Evolutionary conservation across 2,329 filamentous ascomycete genomes (phyloP), one percentile per base, ranked within the genome.

Genomic region (Arthrinium phaeospermum): DNA sequence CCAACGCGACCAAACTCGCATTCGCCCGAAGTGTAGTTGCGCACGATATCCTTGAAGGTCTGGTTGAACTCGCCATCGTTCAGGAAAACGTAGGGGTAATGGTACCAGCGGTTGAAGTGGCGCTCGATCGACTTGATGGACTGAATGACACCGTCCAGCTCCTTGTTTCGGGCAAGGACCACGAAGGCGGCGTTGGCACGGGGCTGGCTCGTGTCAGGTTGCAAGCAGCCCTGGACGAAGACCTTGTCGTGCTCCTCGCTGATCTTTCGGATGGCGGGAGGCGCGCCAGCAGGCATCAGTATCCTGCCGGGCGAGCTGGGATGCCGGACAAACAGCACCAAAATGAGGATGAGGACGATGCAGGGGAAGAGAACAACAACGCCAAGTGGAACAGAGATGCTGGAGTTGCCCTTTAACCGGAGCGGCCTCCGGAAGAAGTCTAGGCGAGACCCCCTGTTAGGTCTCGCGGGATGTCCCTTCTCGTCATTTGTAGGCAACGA

Each of bases 91-190:
- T 98, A 99, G 37, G 96, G 96, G 82, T 99, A 99, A 83, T 98
- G 91, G 82, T 95, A 99, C 95, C 96, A 99, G 76, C 95, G 91
- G 85, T 99, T 99, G 90, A 99, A 99, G 84, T 99, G 96, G 78
- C 96, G 91, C 86, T 99, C 96, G 77, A 99, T 95, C 61, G 96
- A 98, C 86, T 98, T 98, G 82, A 99, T 90, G 13, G 96, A 98
- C 83, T 98, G 94, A 75, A 99, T 91, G 51, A 99, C 96, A 73
- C 96, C 96, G 0, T 98, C 95, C 75, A 99, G 83, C 85, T 99
- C 96, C 87, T 98, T 97, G 82, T 99, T 98, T 78, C 96, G 89
- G 71, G 96, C 96, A 73, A 99, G 89, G 51, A 99, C 95, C 75
- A 99, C 96, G 79, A 99, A 98, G 37, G 94, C 96, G 73, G 94